Percentiles rank a stretch among this genome's conserved stretches.
Conservation (phyloP, 495 filamentous ascomycete species). For the Pseudomonodictys pantanalensis region DNA sequence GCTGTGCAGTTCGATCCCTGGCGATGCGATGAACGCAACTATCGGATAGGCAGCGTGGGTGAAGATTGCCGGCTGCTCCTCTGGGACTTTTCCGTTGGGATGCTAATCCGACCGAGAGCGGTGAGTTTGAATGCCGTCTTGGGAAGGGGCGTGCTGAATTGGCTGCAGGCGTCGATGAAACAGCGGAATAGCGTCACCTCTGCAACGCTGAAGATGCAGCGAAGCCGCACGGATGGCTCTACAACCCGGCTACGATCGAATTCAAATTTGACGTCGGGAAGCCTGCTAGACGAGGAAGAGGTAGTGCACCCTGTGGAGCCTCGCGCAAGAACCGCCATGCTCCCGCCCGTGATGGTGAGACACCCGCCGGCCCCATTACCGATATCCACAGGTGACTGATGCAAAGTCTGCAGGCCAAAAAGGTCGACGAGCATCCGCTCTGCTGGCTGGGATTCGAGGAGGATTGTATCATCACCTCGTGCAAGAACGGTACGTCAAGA, state of each 20-base stretch:
- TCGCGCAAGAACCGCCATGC: slow-evolving; percentile 70
- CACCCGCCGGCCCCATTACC: no score
- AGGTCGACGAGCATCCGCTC: slow-evolving; percentile 78
- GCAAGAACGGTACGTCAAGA: slow-evolving; percentile 66
- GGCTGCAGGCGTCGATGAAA: slow-evolving; percentile 49
- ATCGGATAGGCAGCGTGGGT: slow-evolving; percentile 92
- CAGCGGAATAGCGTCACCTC: slow-evolving; percentile 58
- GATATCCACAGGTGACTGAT: no score
- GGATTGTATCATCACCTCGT: slow-evolving; percentile 87
- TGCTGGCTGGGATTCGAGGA: slow-evolving; percentile 90
- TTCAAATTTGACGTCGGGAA: slow-evolving; percentile 55
- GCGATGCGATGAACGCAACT: slow-evolving; percentile 92
- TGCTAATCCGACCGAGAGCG: slow-evolving; percentile 85
- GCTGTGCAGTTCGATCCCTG: slow-evolving; percentile 92
- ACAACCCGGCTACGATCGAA: slow-evolving; percentile 62
- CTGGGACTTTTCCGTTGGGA: slow-evolving; percentile 97
- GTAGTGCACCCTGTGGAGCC: slow-evolving; percentile 76
- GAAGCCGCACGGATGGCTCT: slow-evolving; percentile 33
- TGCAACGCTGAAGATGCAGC: slow-evolving; percentile 39
- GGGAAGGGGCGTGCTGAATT: slow-evolving; percentile 31
- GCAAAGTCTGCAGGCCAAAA: slow-evolving; percentile 63
- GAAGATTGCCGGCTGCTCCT: slow-evolving; percentile 86
- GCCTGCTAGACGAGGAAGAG: slow-evolving; percentile 48
- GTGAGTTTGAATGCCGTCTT: slow-evolving; percentile 51
- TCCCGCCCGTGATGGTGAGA: slow-evolving; percentile 89